These are phyloP conservation scores for Polygonum aviculare DNA, from an alignment of 148 eudicot genomes.

Conservation along the genomic window DNA sequence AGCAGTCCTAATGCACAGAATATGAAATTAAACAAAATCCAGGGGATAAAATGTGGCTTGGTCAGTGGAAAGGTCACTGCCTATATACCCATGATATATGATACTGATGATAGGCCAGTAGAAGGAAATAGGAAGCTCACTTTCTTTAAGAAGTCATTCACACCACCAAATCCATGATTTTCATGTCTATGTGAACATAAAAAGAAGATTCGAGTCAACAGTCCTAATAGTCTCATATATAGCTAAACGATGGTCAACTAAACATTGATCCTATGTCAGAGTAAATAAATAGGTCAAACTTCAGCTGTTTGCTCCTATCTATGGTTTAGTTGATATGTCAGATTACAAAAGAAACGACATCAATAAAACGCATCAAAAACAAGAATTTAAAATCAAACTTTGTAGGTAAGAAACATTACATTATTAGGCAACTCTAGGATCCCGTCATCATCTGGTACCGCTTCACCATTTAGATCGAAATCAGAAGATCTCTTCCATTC, in stretches of 20 bases:
- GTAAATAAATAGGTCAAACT: background rate
- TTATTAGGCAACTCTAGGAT: conserved; percentile 35
- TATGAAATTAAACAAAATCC: background rate
- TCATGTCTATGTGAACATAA: background rate
- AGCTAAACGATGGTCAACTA: background rate
- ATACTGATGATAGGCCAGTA: background rate
- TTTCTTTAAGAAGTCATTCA: background rate
- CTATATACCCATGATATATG: background rate
- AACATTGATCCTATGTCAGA: background rate
- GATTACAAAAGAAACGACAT: background rate
- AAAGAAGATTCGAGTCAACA: background rate
- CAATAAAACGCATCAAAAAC: background rate
- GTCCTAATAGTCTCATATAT: background rate
- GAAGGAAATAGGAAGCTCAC: background rate
- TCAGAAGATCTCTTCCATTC: conserved; percentile 96
- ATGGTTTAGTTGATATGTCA: background rate
- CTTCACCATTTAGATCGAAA: conserved; percentile 91
- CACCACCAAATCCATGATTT: background rate
- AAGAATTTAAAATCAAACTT: background rate
- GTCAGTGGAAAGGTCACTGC: background rate
- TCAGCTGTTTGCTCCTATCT: background rate
- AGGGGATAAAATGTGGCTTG: background rate
- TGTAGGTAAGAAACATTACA: conserved; percentile 25
- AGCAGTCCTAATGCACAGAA: background rate
- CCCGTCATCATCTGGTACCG: conserved; percentile 78